Conservation (phyloP, 2,329 filamentous ascomycete species). For the Plectosphaerella sp. region DNA sequence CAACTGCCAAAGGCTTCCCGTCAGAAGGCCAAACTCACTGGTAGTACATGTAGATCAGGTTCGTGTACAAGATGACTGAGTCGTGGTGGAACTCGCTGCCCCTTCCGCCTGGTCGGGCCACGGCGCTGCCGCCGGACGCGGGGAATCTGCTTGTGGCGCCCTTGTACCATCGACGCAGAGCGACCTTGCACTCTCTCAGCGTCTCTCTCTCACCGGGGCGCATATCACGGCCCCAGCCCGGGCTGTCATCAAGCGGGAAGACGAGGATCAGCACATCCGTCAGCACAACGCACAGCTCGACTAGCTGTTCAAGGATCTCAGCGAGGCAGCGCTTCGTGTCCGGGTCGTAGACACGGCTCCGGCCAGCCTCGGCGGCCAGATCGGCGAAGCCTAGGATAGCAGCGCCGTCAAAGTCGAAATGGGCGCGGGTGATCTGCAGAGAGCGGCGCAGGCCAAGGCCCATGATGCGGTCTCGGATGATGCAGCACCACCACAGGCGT, state of each 20-base stretch:
- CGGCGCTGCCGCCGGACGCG: conserved; percentile 26
- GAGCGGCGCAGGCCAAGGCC: conserved; percentile 44
- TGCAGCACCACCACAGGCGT: conserved; percentile 51
- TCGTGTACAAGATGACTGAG: conserved; percentile 39
- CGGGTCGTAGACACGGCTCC: conserved; percentile 39
- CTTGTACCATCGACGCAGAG: conserved; percentile 34
- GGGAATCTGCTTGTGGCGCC: conserved; percentile 31
- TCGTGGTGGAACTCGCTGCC: conserved; percentile 29
- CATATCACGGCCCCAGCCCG: conserved; percentile 30
- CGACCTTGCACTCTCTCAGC: conserved; percentile 29
- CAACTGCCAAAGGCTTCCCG: no score
- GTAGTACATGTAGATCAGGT: conserved; percentile 47
- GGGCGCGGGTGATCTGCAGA: conserved; percentile 42
- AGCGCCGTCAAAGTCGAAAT: conserved; percentile 37
- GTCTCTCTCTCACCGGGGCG: conserved; percentile 23
- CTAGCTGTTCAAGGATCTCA: conserved; percentile 39
- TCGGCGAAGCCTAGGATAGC: conserved; percentile 34
- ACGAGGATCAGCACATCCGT: conserved; percentile 41
- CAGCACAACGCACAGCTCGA: conserved; percentile 39
- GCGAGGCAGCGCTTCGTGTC: conserved; percentile 39
- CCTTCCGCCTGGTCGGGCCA: conserved; percentile 16
- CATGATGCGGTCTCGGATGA: conserved; percentile 46
- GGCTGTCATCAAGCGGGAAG: conserved; percentile 36
- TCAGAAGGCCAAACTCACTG: conserved; percentile 30
- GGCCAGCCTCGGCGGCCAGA: conserved; percentile 38